These are phyloP conservation scores for Coemansia sp. DNA, from an alignment of 192 early-diverging fungal species.

Conservation along the genomic window DNA sequence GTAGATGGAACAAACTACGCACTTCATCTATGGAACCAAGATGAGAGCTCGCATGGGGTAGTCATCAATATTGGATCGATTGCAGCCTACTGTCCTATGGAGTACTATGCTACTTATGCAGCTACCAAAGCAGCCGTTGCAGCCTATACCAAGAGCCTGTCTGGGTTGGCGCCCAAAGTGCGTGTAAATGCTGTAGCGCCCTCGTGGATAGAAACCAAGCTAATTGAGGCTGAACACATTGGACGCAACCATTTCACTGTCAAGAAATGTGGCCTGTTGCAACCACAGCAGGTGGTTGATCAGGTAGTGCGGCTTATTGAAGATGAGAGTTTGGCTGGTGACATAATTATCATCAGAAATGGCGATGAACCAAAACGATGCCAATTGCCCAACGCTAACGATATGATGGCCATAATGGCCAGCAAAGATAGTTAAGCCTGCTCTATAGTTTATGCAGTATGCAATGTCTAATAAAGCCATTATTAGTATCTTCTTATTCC, in stretches of 20 bases:
- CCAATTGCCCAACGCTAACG: slow-evolving; percentile 21
- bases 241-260: slow-evolving; percentile 23
- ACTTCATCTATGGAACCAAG: slow-evolving; percentile 53
- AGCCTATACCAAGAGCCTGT: slow-evolving; percentile 52
- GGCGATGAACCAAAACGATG: slow-evolving; percentile 12
- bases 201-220: slow-evolving; percentile 50
- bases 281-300: slow-evolving; percentile 48
- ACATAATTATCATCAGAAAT: slow-evolving; percentile 30
- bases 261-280: slow-evolving; percentile 17
- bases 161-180: slow-evolving; percentile 51
- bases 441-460: too few relatives aligned
- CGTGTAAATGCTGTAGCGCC: slow-evolving; percentile 64
- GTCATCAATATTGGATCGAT: slow-evolving; percentile 69
- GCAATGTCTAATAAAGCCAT: too few relatives aligned
- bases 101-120: slow-evolving; percentile 62
- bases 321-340: slow-evolving; percentile 51
- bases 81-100: slow-evolving; percentile 56
- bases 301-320: slow-evolving; percentile 55
- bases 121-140: slow-evolving; percentile 72
- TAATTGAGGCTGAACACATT: slow-evolving; percentile 42
- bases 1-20: slow-evolving; percentile 70
- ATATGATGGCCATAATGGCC: slow-evolving; percentile 2
- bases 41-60: slow-evolving; percentile 49
- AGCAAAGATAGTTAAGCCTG: too few relatives aligned
- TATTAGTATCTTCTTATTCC: too few relatives aligned